Evolutionary conservation across 1,139 yeast genomes (phyloP), one percentile per base, ranked within the genome.

Genomic region (Candida smagusa): DNA sequence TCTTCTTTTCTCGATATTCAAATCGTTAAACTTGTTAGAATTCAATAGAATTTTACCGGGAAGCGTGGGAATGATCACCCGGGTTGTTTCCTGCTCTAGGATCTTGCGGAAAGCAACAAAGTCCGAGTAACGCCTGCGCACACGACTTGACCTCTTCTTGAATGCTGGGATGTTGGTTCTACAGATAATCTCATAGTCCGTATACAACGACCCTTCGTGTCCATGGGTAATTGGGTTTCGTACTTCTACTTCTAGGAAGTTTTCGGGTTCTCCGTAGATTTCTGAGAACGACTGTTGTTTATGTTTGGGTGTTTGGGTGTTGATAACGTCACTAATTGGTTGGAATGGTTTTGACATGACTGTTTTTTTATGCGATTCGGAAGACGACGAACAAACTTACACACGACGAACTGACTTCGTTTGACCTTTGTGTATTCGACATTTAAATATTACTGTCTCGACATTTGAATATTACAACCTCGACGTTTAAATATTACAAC

Each of bases 261-360:
- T 88, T 60, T 92, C 98, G 0, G 97, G 97, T 49, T 86, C 96
- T 1, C 95, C 96, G 53, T 92, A 92, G 33, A 86, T 75, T 53
- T 88, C 96, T 47, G 79, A 86, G 58, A 81, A 82, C 7, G 88
- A 74, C 57, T 85, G 95, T 45, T 70, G 74, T 47, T 75, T 77
- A 47, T 68, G 58, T 39, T 54, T 55, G 22, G 59, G 53, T 26
- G 67, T 52, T 6, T 65, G 48, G 12, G 67, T 63, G 45, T 61
- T 61, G 38, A 70, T 63, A 25, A 69, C 61, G 37, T 71, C 76
- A 48, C 74, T 68, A 27, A 71, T 69, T 34, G 77, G 72, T 48
- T 68, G 72, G 50, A 71, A 71, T n/a, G 71, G 66, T 50, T 50
- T 65, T 22, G 74, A 58, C 72, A 67, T 68, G 36, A 8, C 11